Percentiles rank a stretch among this genome's conserved stretches.
Evolutionary conservation across 352 stramenopile genomes (phyloP).

Genomic region (Pythium biforme): DNA sequence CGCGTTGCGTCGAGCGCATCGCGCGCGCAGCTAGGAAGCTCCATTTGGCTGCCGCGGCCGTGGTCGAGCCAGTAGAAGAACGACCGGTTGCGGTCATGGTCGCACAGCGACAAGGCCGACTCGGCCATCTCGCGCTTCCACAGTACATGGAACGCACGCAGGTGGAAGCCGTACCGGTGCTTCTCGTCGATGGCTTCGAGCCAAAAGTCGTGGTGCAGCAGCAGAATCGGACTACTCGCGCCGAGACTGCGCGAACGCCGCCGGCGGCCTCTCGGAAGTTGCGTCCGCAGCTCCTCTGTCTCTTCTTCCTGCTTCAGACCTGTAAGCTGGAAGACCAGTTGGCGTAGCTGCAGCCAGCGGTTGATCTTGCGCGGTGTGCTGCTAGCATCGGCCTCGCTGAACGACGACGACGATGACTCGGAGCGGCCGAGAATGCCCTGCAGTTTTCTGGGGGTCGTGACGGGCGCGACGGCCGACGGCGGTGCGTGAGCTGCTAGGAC

Average conservation of each 20-base stretch:
- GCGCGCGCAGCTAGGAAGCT: slow-evolving; percentile 58
- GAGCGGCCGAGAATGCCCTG: not conserved
- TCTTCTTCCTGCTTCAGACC: not conserved
- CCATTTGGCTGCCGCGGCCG: slow-evolving; percentile 39
- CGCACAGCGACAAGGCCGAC: not conserved
- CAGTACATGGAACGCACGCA: slow-evolving; percentile 60
- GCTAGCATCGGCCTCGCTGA: slow-evolving; percentile 2
- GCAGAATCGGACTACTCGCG: slow-evolving; percentile 15
- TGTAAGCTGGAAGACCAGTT: slow-evolving; percentile 18
- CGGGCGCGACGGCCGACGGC: not conserved
- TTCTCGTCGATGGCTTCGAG: slow-evolving; percentile 69
- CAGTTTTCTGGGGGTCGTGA: not conserved
- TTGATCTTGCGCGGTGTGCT: slow-evolving; percentile 11
- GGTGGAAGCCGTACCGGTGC: slow-evolving; percentile 70
- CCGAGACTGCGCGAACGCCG: not conserved
- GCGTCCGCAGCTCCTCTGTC: not conserved
- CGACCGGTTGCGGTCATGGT: slow-evolving; percentile 26
- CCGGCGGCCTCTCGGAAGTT: not conserved
- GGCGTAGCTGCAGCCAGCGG: slow-evolving; percentile 24
- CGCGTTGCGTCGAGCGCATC: slow-evolving; percentile 36
- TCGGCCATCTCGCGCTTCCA: slow-evolving; percentile 55
- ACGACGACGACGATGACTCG: slow-evolving; percentile 11
- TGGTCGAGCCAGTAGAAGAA: slow-evolving; percentile 80
- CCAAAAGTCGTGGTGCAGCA: slow-evolving; percentile 76
- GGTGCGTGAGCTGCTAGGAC: not conserved